Base-by-base conservation (phyloP, 768 basidiomycete species). In the Kwoniella shandongensis region DNA sequence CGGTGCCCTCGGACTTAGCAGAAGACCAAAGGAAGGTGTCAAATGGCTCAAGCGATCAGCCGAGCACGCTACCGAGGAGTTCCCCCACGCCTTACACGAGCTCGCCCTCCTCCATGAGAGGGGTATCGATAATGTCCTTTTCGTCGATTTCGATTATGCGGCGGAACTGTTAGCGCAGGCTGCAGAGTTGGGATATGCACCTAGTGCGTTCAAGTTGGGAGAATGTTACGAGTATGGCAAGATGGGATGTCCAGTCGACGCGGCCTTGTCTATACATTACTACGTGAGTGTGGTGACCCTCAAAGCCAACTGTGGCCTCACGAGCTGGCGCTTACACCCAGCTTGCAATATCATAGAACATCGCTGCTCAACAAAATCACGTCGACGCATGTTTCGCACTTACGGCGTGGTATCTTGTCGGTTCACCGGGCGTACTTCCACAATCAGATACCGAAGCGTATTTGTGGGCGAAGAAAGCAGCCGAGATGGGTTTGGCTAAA, bases 191-290 rank as follows among this genome's bases (percentile, higher is more conserved):
- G 92, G 92, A 4, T 97, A 97, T 78, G 91, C 94, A 8, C 91
- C 94, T 17, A 92, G 89, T 63, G 96, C 96, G 29, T 90, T 92
- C 79, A 86, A 91, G 58, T 79, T 98, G 54, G 96, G 96, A 23
- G 94, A 98, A 78, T 97, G 93, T 76, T 99, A 99, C 76, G 96
- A 99, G 80, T 99, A 98, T 76, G 96, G 96, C 32, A 93, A 90
- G 81, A 88, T 97, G 85, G 93, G 92, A 8, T 98, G 96, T 70
- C 96, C 96, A 17, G 89, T 92, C 74, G 96, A 99, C 74, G 85
- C 93, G 0, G 96, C 96, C 26, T 80, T 99, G 54, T 94, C 91
- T 44, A 99, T 99, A 67, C 96, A 99, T 78, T 98, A 98, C 77
- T 98, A 99, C 76, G 92, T 94, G 78, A 74, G 88, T 58, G 48